Conservation (phyloP, 495 filamentous ascomycete genomes). For the Mytilinidion resinicola region DNA sequence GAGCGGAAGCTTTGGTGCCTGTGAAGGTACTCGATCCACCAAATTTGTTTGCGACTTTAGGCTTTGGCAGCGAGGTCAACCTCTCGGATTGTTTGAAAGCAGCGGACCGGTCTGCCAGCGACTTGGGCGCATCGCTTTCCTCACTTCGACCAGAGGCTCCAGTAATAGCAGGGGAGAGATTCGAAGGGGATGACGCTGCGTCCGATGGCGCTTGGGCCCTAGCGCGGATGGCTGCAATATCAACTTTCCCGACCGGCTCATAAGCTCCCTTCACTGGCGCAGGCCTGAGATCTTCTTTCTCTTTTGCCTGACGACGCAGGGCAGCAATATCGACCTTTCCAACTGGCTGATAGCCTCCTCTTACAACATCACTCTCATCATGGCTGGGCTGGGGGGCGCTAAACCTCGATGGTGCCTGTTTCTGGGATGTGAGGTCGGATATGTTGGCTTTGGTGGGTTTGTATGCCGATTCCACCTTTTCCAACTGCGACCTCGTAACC, state of each 20-base stretch:
- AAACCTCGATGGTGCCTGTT: constrained; percentile 54
- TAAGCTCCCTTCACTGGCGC: constrained; percentile 83
- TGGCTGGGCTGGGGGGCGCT: constrained; percentile 38
- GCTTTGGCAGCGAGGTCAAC: constrained; percentile 83
- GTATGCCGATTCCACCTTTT: constrained; percentile 90
- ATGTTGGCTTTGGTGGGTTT: constrained; percentile 92
- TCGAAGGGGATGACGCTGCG: constrained; percentile 27
- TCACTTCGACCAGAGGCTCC: constrained; percentile 34
- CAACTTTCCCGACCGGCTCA: constrained; percentile 87
- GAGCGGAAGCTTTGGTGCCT: constrained; percentile 83
- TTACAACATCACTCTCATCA: constrained; percentile 59
- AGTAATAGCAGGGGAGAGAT: constrained; percentile 39
- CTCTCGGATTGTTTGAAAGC: constrained; percentile 68
- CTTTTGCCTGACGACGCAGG: constrained; percentile 70
- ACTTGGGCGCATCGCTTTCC: constrained; percentile 43
- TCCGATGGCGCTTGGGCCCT: constrained; percentile 61
- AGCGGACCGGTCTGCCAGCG: constrained; percentile 60
- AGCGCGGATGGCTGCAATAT: constrained; percentile 86
- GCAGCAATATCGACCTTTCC: constrained; percentile 95
- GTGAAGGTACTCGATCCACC: constrained; percentile 61
- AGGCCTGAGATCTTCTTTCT: constrained; percentile 66
- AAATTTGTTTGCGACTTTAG: constrained; percentile 87
- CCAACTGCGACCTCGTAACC: constrained; percentile 75
- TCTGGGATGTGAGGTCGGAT: constrained; percentile 62
- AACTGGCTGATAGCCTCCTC: constrained; percentile 88